Conservation (phyloP, 1,139 yeast genomes). For the Blastobotrys serpentis region DNA sequence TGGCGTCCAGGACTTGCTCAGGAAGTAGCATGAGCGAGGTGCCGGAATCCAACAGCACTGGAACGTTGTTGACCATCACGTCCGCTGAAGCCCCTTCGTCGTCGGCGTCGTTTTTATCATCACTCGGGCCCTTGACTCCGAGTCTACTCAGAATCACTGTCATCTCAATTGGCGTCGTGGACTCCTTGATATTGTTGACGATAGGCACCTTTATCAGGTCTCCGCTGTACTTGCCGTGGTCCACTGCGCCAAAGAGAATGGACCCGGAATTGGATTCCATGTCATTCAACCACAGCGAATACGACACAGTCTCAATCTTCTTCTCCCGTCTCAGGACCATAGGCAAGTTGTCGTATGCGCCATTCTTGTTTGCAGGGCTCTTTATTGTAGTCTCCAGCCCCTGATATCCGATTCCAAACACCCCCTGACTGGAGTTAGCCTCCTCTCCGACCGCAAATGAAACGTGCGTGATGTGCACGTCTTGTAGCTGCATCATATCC, state of each 20-base stretch:
- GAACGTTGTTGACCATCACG: conserved; percentile 15
- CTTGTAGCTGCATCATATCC: conserved; percentile 45
- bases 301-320: conserved; percentile 47
- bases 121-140: conserved; percentile 16
- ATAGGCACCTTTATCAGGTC: conserved; percentile 30
- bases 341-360: conserved; percentile 18
- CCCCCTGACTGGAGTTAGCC: conserved; percentile 48
- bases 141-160: conserved; percentile 24
- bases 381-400: conserved; percentile 44
- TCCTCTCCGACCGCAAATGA: conserved; percentile 49
- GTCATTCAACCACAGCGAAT: conserved; percentile 54
- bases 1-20: conserved; percentile 21
- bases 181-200: conserved; percentile 17
- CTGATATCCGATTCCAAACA: conserved; percentile 54
- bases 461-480: conserved; percentile 36
- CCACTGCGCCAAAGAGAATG: conserved; percentile 60
- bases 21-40: conserved; percentile 37
- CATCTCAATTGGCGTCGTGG: conserved; percentile 25
- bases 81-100: conserved; percentile 6
- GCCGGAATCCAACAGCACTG: conserved; percentile 39
- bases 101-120: too few species aligned
- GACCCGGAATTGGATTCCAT: conserved; percentile 44
- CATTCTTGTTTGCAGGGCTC: too few species aligned
- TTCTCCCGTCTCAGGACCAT: conserved; percentile 47
- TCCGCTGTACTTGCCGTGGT: conserved; percentile 38